These are phyloP conservation scores for Mycosarcoma mackinlayi DNA, from an alignment of 1,284 basidiomycete species.

Conservation along the genomic window DNA sequence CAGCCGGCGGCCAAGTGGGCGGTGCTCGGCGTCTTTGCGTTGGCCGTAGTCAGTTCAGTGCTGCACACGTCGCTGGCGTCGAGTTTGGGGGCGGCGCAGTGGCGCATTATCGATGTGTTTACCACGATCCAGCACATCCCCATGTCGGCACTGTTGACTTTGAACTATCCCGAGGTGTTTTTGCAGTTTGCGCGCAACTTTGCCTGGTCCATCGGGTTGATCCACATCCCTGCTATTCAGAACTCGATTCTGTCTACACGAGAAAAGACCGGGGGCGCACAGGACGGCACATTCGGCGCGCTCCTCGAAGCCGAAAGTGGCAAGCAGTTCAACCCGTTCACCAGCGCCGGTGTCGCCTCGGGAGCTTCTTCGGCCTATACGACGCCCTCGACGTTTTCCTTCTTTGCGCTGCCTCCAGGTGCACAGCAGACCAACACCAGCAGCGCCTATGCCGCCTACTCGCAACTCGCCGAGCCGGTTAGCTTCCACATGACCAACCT, in stretches of 20 bases:
- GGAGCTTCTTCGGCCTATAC: slow-evolving; percentile 25
- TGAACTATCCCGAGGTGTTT: slow-evolving; percentile 88
- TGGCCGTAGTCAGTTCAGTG: slow-evolving; percentile 77
- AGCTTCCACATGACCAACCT: slow-evolving; percentile 32
- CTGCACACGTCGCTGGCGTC: slow-evolving; percentile 74
- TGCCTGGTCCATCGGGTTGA: slow-evolving; percentile 86
- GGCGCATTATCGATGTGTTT: slow-evolving; percentile 80
- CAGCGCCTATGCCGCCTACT: slow-evolving; percentile 23
- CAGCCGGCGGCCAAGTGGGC: slow-evolving; percentile 82
- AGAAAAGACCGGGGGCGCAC: slow-evolving; percentile 79
- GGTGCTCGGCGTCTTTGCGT: slow-evolving; percentile 77
- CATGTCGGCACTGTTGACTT: slow-evolving; percentile 78
- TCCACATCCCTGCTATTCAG: slow-evolving; percentile 78
- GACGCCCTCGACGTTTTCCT: slow-evolving; percentile 12
- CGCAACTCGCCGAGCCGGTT: slow-evolving; percentile 18
- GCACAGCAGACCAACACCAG: slow-evolving; percentile 5
- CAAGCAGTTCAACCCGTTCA: slow-evolving; percentile 55
- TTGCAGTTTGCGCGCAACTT: slow-evolving; percentile 85
- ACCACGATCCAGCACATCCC: slow-evolving; percentile 85
- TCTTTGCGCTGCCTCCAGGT: slow-evolving; percentile 17
- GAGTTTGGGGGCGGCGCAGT: slow-evolving; percentile 70
- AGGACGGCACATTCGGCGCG: slow-evolving; percentile 67
- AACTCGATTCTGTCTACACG: slow-evolving; percentile 83
- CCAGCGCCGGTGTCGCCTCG: slow-evolving; percentile 15
- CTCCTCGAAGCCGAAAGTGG: slow-evolving; percentile 48